phyloP scores from a whole-genome alignment of 2,329 filamentous ascomycete species.

The Periconia sp. region DNA sequence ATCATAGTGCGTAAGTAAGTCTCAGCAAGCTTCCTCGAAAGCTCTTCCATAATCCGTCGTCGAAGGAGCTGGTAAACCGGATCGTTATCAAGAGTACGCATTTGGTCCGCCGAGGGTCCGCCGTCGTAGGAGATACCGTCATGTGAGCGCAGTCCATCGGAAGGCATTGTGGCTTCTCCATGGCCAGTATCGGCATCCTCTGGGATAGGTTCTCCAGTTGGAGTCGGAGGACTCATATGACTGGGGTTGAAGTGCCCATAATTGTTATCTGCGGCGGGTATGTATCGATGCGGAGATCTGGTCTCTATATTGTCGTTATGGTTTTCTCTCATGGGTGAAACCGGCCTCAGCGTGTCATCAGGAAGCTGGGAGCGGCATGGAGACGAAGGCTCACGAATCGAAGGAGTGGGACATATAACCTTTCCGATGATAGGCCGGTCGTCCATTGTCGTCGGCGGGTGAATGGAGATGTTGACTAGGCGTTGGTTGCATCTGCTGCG shows the following conservation, averaged over 20 bases:
- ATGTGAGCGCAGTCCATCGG: not conserved
- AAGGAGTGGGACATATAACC: too few relatives aligned
- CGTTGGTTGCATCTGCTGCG: too few relatives aligned
- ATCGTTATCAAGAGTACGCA: not conserved
- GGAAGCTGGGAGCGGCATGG: too few relatives aligned
- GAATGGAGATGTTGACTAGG: too few relatives aligned
- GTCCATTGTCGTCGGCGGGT: too few relatives aligned
- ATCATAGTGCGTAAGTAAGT: not conserved
- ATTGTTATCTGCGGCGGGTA: not conserved
- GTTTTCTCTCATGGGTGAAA: too few relatives aligned
- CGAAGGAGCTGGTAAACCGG: not conserved
- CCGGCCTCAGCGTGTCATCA: too few relatives aligned
- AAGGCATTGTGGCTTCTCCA: not conserved
- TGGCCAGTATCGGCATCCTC: not conserved
- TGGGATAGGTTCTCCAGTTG: not conserved
- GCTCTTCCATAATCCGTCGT: not conserved
- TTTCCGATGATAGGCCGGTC: too few relatives aligned
- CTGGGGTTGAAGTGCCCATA: not conserved
- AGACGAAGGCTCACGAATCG: too few relatives aligned
- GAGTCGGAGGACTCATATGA: not conserved
- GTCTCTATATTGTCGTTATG: not conserved
- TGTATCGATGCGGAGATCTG: not conserved
- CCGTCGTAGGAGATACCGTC: not conserved
- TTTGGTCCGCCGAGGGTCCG: not conserved
- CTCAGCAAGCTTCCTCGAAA: not conserved